Conservation (phyloP, 306 rosid genomes). For the Purshia tridentata region DNA sequence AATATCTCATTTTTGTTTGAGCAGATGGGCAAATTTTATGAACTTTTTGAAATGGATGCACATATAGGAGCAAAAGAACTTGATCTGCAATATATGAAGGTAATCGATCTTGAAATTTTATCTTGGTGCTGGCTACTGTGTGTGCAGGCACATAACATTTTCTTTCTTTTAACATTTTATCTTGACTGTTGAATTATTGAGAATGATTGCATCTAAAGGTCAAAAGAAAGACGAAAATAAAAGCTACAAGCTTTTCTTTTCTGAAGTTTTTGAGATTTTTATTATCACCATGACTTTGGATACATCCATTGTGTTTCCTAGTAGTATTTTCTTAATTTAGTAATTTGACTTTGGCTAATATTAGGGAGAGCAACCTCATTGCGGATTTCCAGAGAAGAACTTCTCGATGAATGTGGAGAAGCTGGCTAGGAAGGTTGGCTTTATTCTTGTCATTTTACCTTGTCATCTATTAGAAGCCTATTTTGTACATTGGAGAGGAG, state of each 20-base stretch:
- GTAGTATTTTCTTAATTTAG: slow-evolving; percentile 4
- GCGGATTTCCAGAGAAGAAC: slow-evolving; percentile 96
- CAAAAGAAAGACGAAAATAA: background rate
- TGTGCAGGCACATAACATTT: background rate
- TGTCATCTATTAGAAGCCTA: slow-evolving; percentile 17
- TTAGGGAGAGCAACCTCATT: slow-evolving; percentile 97
- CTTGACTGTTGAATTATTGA: background rate
- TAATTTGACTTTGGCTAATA: slow-evolving; percentile 21
- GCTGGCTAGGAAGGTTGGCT: slow-evolving; percentile 87
- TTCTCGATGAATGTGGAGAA: slow-evolving; percentile 81
- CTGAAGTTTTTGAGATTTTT: background rate
- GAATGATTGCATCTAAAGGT: background rate
- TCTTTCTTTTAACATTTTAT: background rate
- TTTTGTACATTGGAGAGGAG: slow-evolving; percentile 18
- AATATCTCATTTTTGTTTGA: slow-evolving; percentile 27
- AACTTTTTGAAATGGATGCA: slow-evolving; percentile 98
- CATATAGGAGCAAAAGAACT: slow-evolving; percentile 85
- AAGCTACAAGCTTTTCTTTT: background rate
- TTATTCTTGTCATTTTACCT: slow-evolving; percentile 12
- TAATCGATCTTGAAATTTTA: background rate
- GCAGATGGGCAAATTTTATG: slow-evolving; percentile 96
- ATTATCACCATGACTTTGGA: background rate
- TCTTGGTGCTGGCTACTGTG: background rate
- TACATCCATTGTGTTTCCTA: slow-evolving; percentile 6
- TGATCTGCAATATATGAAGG: slow-evolving; percentile 95